Evolutionary conservation across 1,284 basidiomycete species (phyloP), one percentile per base, ranked within the genome.

Genomic region (Rhodotorula sp.): DNA sequence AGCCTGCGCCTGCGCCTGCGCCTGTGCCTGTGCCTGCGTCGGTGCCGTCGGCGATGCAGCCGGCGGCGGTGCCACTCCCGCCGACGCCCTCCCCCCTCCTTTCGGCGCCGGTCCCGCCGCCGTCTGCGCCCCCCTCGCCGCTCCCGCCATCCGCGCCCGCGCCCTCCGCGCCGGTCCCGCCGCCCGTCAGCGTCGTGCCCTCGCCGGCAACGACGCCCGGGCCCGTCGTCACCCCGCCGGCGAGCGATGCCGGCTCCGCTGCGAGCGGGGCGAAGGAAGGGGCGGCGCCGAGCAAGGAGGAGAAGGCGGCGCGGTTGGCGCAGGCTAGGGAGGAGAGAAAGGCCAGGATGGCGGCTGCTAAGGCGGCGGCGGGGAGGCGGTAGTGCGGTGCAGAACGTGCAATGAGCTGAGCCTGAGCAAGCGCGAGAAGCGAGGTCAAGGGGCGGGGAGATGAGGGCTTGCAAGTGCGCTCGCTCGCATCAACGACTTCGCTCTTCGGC

Each of bases 301-400:
- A 75, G 53, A 75, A 75, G 62, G 69, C 62, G 67, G 74, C 70
- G 10, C 64, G 68, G 48, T 9, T 75, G 50, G 74, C 66, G 10
- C 48, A 48, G 55, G 71, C 74, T 44, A 63, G 74, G 59, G 74
- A 75, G 61, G 71, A 75, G 57, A 29, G 74, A 46, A 61, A 65
- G 54, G 64, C 59, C 50, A 64, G 74, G 64, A 75, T 75, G 74
- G 74, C 71, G 12, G 64, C 63, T 36, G 65, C 69, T 8, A 69
- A 71, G 67, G 70, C 62, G 66, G 48, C 62, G 51, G 64, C 44
- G 39, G 55, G 56, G 27, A 36, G 25, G 58, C 22, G 25, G 34
- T 46, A 58, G 29, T 41, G 37, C 29, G 9, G 27, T 19, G 3
- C 15, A n/a, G n/a, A n/a, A n/a, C n/a, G n/a, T n/a, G n/a, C 15